These are phyloP conservation scores for Leishmania amazonensis DNA, from an alignment of 208 protist genomes.

Conservation along the genomic window DNA sequence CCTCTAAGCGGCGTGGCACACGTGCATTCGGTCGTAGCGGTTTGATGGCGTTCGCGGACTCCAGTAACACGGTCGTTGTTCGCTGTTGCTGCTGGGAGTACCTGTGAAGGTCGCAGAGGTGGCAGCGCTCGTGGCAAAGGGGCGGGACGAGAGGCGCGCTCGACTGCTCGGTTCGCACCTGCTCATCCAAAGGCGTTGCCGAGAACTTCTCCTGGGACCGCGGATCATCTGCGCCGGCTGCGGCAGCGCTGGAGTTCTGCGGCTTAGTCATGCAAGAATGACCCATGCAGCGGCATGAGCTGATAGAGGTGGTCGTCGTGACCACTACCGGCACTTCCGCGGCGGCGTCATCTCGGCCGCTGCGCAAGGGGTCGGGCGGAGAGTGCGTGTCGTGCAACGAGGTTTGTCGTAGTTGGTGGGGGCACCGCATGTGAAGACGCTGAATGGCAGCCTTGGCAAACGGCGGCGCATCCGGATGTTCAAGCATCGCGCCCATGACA, in stretches of 20 bases:
- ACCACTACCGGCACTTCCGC: not conserved
- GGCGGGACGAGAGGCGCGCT: not conserved
- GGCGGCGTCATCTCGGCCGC: not conserved
- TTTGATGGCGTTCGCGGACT: not conserved
- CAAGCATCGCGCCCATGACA: slow-evolving; percentile 13
- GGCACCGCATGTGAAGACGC: slow-evolving; percentile 4
- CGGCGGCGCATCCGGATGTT: slow-evolving; percentile 28
- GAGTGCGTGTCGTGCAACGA: not conserved
- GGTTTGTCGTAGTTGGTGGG: not conserved
- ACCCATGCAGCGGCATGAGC: slow-evolving; percentile 5
- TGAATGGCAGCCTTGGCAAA: slow-evolving; percentile 21
- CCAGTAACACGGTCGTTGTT: not conserved
- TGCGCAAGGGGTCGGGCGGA: not conserved
- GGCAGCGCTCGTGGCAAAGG: not conserved
- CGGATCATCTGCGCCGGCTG: not conserved
- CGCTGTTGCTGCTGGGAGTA: not conserved
- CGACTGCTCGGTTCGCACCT: not conserved
- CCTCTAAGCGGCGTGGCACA: not conserved
- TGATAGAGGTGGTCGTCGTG: not conserved
- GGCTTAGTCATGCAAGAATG: slow-evolving; percentile 13
- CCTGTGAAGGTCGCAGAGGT: not conserved
- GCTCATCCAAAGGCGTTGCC: not conserved
- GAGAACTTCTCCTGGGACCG: not conserved
- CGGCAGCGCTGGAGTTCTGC: not conserved
- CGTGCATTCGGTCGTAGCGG: not conserved